These are phyloP conservation scores for Deinandra increscens DNA, from an alignment of 129 eudicot genomes.

Conservation along the genomic window DNA sequence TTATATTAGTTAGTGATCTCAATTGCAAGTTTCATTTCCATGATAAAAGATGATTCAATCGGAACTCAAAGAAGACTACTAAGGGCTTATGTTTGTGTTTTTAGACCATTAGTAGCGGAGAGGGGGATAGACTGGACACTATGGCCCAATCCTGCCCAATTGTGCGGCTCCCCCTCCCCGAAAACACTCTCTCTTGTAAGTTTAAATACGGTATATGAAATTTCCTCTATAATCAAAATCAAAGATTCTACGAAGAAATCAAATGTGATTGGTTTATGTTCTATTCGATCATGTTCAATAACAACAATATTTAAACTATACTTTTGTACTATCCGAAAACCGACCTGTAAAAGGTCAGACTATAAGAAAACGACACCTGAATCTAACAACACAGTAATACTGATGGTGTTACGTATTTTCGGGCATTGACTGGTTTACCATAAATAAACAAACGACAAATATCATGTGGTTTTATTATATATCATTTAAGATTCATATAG, in stretches of 20 bases:
- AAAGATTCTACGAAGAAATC: neutral
- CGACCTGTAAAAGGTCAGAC: neutral
- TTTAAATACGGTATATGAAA: too few species aligned
- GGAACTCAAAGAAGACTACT: neutral
- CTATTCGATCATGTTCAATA: neutral
- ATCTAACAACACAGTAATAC: neutral
- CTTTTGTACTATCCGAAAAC: neutral
- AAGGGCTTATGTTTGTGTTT: neutral
- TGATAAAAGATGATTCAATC: neutral
- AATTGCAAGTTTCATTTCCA: too few species aligned
- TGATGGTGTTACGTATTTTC: neutral
- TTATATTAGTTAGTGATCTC: neutral
- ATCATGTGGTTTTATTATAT: neutral
- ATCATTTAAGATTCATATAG: neutral
- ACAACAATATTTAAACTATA: neutral
- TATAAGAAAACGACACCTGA: neutral
- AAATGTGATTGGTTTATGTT: neutral
- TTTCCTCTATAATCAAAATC: neutral
- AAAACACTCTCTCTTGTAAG: too few species aligned
- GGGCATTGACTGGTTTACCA: neutral
- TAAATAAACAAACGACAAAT: constrained; percentile 12
- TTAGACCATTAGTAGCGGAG: too few species aligned
- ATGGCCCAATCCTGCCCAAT: too few species aligned
- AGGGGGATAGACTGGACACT: too few species aligned
- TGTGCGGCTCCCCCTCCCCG: too few species aligned